Evolutionary conservation across 2,329 filamentous ascomycete species (phyloP), one percentile per base, ranked within the genome.

Genomic region (Colletotrichum agaves): DNA sequence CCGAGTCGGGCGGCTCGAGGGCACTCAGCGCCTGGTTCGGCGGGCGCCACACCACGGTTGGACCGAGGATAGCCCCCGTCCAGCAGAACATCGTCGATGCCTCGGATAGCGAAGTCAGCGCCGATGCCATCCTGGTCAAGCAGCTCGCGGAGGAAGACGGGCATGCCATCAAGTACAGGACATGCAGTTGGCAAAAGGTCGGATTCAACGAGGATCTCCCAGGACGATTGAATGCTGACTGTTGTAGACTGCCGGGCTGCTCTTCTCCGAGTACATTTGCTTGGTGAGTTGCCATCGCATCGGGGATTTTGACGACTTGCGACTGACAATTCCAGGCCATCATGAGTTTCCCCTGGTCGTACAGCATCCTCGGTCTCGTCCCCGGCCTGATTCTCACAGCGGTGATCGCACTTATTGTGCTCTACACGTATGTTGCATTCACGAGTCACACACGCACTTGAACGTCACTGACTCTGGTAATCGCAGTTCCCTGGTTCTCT

Each of bases 331-430:
- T 13, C 2, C 5, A 68, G 65, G 66, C 88, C 66, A 97, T 97
- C 76, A 97, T 98, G 94, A 97, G 93, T 57, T 98, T 98, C 73
- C 94, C 94, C 0, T 97, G 92, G 86, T 97, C 93, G 0, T 98
- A 98, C 79, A 93, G 93, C 47, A 82, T 95, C 31, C 87, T 98
- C 7, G 94, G 94, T 7, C 85, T 98, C 15, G 93, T 97, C 0
- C 94, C 94, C 80, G 47, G 84, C 23, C 78, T 98, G 61, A 95
- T 97, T 69, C 77, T 97, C 75, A 97, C 94, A 0, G 84, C 92
- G 2, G 87, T 95, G 33, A 87, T 97, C 66, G 93, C 94, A 27
- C 85, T 81, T 5, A 79, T 94, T 17, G 94, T 98, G 1, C 83
- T 97, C 5, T 98, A 97, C 78, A 97, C 94, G 53, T 68, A 12